A percentile compares a stretch with the other conserved stretches of the same genome.
phyloP scores from a whole-genome alignment of 2,329 filamentous ascomycete genomes.

The Epichloe glyceriae region DNA sequence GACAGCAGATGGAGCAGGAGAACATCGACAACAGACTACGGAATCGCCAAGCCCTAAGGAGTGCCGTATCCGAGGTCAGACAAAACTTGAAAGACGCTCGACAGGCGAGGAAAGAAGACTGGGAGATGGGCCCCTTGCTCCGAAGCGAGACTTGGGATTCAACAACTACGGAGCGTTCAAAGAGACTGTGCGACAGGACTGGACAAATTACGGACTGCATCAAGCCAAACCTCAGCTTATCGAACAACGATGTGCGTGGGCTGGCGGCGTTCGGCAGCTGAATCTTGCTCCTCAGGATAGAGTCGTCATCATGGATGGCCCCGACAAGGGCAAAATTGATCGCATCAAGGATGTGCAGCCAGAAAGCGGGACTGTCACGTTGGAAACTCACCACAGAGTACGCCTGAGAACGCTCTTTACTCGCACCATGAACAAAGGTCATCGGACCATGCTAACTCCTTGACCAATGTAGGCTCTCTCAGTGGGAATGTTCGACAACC shows the following conservation, averaged over 20 bases:
- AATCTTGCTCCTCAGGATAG: slow-evolving; percentile 60
- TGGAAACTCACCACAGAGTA: slow-evolving; percentile 54
- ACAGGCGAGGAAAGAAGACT: slow-evolving; percentile 56
- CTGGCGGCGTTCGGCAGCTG: slow-evolving; percentile 41
- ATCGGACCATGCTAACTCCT: background rate
- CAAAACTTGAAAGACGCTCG: slow-evolving; percentile 27
- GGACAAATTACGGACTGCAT: slow-evolving; percentile 19
- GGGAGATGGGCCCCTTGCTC: slow-evolving; percentile 64
- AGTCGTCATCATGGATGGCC: slow-evolving; percentile 67
- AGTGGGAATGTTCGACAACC: slow-evolving; percentile 18
- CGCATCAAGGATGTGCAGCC: slow-evolving; percentile 45
- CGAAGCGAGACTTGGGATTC: slow-evolving; percentile 57
- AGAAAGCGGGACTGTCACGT: slow-evolving; percentile 42
- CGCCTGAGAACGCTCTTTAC: slow-evolving; percentile 12
- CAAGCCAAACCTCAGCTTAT: slow-evolving; percentile 21
- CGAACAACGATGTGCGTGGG: slow-evolving; percentile 37
- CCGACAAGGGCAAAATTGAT: slow-evolving; percentile 74
- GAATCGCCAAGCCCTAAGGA: slow-evolving; percentile 18
- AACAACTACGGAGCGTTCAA: slow-evolving; percentile 45
- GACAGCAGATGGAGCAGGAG: slow-evolving; percentile 24
- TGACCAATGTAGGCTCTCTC: slow-evolving; percentile 14
- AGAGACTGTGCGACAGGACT: slow-evolving; percentile 24
- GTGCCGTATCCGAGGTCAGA: slow-evolving; percentile 20
- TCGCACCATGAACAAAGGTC: background rate
- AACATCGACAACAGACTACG: slow-evolving; percentile 16